A percentile compares a stretch with the other conserved stretches of the same genome.
phyloP scores from a whole-genome alignment of 2,329 filamentous ascomycete genomes.

The Dactylonectria estremocensis region DNA sequence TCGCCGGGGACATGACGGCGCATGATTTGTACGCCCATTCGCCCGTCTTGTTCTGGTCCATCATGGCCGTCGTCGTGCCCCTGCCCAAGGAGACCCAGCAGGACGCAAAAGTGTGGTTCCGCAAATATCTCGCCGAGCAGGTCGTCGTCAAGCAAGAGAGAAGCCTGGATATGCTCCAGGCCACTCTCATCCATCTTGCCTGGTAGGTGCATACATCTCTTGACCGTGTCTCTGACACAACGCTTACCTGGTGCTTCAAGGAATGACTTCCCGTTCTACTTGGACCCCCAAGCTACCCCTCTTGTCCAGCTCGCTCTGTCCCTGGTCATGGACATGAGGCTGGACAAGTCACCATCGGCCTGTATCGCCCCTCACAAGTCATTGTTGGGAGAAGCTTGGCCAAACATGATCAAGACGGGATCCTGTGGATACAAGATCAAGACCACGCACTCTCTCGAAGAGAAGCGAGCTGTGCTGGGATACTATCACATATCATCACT shows the following conservation, averaged over 20 bases:
- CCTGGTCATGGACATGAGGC: conserved; percentile 56
- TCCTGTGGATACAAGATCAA: conserved; percentile 31
- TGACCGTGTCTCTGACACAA: not conserved
- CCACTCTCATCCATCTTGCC: conserved; percentile 55
- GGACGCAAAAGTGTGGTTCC: conserved; percentile 55
- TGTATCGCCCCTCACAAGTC: conserved; percentile 45
- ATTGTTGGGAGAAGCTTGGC: conserved; percentile 53
- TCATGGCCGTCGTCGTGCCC: conserved; percentile 54
- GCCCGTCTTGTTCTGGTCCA: conserved; percentile 56
- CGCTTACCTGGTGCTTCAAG: conserved; percentile 37
- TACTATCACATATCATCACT: conserved; percentile 57
- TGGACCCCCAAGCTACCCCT: conserved; percentile 55
- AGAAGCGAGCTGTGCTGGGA: conserved; percentile 59
- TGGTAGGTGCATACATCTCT: conserved; percentile 51
- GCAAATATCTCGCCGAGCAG: conserved; percentile 55
- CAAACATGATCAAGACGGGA: conserved; percentile 36
- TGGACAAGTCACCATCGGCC: conserved; percentile 51
- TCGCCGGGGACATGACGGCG: conserved; percentile 45
- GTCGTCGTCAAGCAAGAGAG: conserved; percentile 56
- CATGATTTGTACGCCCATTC: conserved; percentile 51
- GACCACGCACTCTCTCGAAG: conserved; percentile 50
- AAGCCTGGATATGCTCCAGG: conserved; percentile 56
- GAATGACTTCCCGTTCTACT: conserved; percentile 58
- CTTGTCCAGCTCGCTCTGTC: conserved; percentile 58
- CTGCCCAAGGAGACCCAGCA: conserved; percentile 51